These are phyloP conservation scores for Sporothrix globosa DNA, from an alignment of 2,329 filamentous ascomycete species.

Conservation along the genomic window DNA sequence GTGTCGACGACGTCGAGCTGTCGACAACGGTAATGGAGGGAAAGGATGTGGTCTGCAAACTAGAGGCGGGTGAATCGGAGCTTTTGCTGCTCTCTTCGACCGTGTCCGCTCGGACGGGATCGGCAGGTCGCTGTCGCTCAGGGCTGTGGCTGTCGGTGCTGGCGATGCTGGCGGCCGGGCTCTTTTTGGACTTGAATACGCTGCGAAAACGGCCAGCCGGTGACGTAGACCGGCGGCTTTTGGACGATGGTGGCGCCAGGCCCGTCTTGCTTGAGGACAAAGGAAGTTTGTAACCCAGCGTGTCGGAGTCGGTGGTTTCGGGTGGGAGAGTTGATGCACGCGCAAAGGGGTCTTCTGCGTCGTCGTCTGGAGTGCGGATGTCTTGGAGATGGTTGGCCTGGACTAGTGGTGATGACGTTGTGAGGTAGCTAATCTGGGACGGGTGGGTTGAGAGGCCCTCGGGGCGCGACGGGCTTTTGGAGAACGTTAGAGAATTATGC, in stretches of 20 bases:
- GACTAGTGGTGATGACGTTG: slow-evolving; percentile 69
- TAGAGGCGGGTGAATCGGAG: background rate
- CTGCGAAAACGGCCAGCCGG: slow-evolving; percentile 72
- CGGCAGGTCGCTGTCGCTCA: slow-evolving; percentile 36
- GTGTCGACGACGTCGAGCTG: slow-evolving; percentile 4
- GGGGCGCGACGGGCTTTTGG: slow-evolving; percentile 41
- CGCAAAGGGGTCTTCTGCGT: slow-evolving; percentile 37
- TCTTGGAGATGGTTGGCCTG: slow-evolving; percentile 59
- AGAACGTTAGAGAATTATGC: slow-evolving; percentile 1
- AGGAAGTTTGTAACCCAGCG: slow-evolving; percentile 42
- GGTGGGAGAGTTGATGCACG: slow-evolving; percentile 48
- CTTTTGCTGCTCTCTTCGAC: slow-evolving; percentile 31
- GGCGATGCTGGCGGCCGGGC: slow-evolving; percentile 42
- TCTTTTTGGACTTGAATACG: slow-evolving; percentile 66
- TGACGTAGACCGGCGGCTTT: slow-evolving; percentile 64
- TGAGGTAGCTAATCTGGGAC: slow-evolving; percentile 69
- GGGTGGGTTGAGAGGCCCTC: slow-evolving; percentile 59
- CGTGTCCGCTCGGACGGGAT: background rate
- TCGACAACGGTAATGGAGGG: slow-evolving; percentile 31
- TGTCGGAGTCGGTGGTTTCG: slow-evolving; percentile 43
- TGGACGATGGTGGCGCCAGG: slow-evolving; percentile 50
- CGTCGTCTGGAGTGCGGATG: slow-evolving; percentile 46
- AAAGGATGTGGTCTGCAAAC: slow-evolving; percentile 24
- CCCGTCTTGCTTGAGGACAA: slow-evolving; percentile 45
- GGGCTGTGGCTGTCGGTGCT: slow-evolving; percentile 51